Evolutionary conservation across 2,329 filamentous ascomycete genomes (phyloP).

Genomic region (Diaporthe citriasiana): DNA sequence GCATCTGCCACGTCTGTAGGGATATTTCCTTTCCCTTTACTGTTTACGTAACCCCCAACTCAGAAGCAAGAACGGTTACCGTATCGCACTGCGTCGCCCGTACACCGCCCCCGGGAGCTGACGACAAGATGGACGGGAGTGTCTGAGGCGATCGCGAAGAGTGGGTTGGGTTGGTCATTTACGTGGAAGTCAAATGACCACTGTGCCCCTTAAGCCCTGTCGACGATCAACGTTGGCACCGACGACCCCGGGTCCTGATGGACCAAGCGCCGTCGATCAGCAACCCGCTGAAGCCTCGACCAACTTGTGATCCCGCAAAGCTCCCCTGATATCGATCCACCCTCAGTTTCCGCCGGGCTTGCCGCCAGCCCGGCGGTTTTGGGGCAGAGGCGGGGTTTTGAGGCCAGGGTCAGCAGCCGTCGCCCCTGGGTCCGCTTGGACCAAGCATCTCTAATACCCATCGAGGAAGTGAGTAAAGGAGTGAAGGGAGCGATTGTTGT

Average conservation of each 20-base stretch:
- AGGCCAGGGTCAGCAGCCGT: background rate
- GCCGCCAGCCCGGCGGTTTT: slow-evolving; percentile 14
- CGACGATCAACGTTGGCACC: slow-evolving; percentile 14
- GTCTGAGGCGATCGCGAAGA: slow-evolving; percentile 7
- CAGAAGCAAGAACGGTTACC: background rate
- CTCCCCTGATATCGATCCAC: background rate
- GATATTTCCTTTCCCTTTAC: too few species aligned
- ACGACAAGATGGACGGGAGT: background rate
- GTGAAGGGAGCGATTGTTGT: background rate
- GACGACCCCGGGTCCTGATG: slow-evolving; percentile 10
- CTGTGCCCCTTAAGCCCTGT: background rate
- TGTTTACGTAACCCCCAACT: rapidly evolving
- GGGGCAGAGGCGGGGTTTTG: background rate
- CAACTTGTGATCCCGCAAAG: slow-evolving; percentile 12
- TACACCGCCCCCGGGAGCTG: background rate
- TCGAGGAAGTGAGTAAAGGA: too few species aligned
- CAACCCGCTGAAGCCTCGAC: slow-evolving; percentile 12
- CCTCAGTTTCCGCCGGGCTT: slow-evolving; percentile 5
- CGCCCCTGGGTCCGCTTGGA: background rate
- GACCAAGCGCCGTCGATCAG: slow-evolving; percentile 14
- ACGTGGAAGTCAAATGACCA: background rate
- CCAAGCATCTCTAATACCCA: background rate
- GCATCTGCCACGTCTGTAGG: too few species aligned
- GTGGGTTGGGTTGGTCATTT: slow-evolving; percentile 2
- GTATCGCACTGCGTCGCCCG: too few species aligned